Conservation (phyloP, 345 rosid genomes). For the Salix udensis region DNA sequence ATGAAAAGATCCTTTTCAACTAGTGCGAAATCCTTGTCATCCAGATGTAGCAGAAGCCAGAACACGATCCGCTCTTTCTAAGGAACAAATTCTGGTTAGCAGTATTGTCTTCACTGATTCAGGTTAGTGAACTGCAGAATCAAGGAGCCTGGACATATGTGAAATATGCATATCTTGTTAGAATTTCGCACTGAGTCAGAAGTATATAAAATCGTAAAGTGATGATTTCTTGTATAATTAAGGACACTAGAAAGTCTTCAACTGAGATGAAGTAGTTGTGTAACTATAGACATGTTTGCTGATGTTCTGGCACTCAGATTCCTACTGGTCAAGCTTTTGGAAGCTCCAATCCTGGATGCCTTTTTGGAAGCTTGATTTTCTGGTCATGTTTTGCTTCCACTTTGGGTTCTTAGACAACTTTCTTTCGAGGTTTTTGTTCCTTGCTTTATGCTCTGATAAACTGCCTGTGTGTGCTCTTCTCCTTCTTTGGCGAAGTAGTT, state of each 20-base stretch:
- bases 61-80: constrained; percentile 23
- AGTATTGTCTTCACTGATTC: background rate
- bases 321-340: background rate
- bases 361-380: too few relatives aligned
- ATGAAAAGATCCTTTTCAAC: constrained; percentile 43
- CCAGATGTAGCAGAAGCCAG: constrained; percentile 31
- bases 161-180: background rate
- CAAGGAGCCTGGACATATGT: background rate
- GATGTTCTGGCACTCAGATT: background rate
- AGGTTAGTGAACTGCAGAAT: background rate
- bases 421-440: background rate
- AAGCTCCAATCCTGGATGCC: background rate
- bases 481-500: background rate
- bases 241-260: background rate
- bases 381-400: background rate
- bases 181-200: background rate
- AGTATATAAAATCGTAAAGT: background rate
- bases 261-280: background rate
- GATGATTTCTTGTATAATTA: background rate
- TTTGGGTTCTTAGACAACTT: background rate
- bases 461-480: background rate
- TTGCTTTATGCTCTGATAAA: background rate
- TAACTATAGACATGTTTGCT: background rate
- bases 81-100: background rate
- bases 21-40: constrained; percentile 29